Evolutionary conservation across 78 protist species (phyloP), one percentile per base, ranked within the genome.

Genomic region (Dictyostelium capitatum): DNA sequence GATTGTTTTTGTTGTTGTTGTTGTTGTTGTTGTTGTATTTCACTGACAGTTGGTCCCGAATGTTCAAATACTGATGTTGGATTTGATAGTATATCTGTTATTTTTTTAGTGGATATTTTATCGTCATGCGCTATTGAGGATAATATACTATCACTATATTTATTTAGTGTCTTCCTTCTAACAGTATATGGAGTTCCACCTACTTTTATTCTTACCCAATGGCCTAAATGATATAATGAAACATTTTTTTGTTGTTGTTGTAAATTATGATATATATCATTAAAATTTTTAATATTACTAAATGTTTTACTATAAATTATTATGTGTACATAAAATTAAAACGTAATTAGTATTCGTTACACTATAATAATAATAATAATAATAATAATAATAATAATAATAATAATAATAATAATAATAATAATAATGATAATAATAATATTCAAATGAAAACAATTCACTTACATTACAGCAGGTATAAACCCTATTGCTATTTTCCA

Each of bases 181-280:
- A 87, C 83, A 7, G 77, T 87, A 41, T 53, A 87, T 12, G 92
- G 92, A 20, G 12, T 23, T 4, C 92, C 92, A 19, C 92, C 92
- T 1, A 87, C 92, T 50, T 77, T 87, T 62, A 87, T 48, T 62
- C 81, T 74, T 11, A 87, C 79, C 92, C 92, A 87, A 87, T 87
- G 92, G 4, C 92, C 92, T 50, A 87, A 65, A 87, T 87, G 92
- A 77, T 62, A 87, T 11, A 87, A 12, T 10, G 83, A 37, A 48
- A 87, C 92, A 77, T 87, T 87, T 51, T 87, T 87, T 77, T 87
- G 92, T 64, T 47, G 37, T 14, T 77, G 67, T 32, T 74, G 83
- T 4, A 77, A 69, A n/a, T 77, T 67, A 43, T 77, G 78, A 64
- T 77, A 87, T 6, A 87, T 25, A 64, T 87, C 92, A 64, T 72